phyloP scores from a whole-genome alignment of 805 yeast species.

The Zygotorulaspora sp. region DNA sequence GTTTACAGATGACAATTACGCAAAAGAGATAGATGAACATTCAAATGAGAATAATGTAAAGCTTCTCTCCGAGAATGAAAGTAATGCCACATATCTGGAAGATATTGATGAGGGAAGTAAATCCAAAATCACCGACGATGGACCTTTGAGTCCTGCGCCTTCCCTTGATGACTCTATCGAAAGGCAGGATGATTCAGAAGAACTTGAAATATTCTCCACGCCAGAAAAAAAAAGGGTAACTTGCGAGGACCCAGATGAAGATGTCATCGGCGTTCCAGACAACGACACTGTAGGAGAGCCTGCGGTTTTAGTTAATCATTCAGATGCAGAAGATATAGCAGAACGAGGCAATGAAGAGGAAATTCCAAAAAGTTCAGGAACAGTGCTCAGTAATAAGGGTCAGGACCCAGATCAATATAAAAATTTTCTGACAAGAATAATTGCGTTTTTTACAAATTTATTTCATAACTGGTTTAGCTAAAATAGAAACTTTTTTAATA shows the following conservation, averaged over 20 bases:
- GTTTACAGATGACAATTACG: conserved; percentile 30
- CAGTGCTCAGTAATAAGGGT: conserved; percentile 11
- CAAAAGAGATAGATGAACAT: conserved; percentile 34
- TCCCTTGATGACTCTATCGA: conserved; percentile 9
- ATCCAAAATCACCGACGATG: conserved; percentile 13
- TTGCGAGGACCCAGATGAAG: conserved; percentile 1
- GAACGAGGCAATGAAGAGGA: conserved; percentile 9
- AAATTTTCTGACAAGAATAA: conserved; percentile 19
- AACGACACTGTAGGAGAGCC: conserved; percentile 11
- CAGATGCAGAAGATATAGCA: conserved; percentile 17
- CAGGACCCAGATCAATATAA: conserved; percentile 18
- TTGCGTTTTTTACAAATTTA: conserved; percentile 19
- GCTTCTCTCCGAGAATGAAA: conserved; percentile 6
- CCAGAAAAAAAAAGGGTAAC: neutral
- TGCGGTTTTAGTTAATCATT: conserved; percentile 17
- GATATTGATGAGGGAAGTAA: conserved; percentile 4
- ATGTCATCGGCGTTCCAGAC: no score
- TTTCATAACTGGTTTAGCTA: conserved; percentile 21
- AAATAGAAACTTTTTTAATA: no score
- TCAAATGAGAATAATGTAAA: conserved; percentile 40
- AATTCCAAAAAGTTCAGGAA: conserved; percentile 13
- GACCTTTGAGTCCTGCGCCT: conserved; percentile 33
- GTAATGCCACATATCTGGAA: conserved; percentile 1
- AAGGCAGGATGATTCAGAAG: neutral
- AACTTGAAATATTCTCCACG: conserved; percentile 2